A percentile compares a stretch with the other conserved stretches of the same genome.
Evolutionary conservation across 2,329 filamentous ascomycete genomes (phyloP).

Genomic region (Clathrospora elynae): DNA sequence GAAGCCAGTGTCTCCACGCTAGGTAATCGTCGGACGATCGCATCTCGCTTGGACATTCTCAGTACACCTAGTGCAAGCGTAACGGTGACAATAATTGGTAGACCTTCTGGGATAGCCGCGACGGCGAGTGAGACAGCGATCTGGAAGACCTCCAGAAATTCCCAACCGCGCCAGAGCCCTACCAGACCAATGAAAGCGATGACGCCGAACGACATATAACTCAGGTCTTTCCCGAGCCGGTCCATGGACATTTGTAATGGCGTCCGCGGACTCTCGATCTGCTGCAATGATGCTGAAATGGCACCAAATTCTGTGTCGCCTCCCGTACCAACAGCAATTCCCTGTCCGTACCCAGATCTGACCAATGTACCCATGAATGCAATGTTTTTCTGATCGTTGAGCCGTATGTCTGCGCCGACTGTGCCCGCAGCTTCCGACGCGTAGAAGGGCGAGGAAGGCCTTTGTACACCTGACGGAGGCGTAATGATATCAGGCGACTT

Average conservation of each 20-base stretch:
- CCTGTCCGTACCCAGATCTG: conserved; percentile 91
- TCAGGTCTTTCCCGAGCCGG: conserved; percentile 91
- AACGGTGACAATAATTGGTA: conserved; percentile 98
- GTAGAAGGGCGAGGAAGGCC: conserved; percentile 62
- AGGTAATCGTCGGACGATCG: conserved; percentile 92
- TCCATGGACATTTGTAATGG: conserved; percentile 97
- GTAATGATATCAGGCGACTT: conserved; percentile 71
- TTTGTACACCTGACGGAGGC: conserved; percentile 47
- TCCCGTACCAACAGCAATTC: conserved; percentile 95
- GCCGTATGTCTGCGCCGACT: conserved; percentile 67
- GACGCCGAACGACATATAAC: conserved; percentile 93
- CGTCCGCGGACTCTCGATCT: conserved; percentile 93
- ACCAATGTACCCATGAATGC: conserved; percentile 98
- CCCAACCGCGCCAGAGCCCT: conserved; percentile 87
- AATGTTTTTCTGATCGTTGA: conserved; percentile 83
- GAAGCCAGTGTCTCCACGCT: conserved; percentile 97
- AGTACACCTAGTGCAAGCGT: conserved; percentile 93
- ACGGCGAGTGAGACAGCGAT: conserved; percentile 97
- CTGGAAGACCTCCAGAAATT: conserved; percentile 91
- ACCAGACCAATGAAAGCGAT: conserved; percentile 92
- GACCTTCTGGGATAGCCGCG: conserved; percentile 91
- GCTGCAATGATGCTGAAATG: conserved; percentile 90
- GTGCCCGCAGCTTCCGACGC: conserved; percentile 63
- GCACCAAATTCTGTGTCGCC: conserved; percentile 93
- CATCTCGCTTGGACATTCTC: conserved; percentile 92